phyloP scores from a whole-genome alignment of 768 basidiomycete genomes.

The Fomitopsis serialis region DNA sequence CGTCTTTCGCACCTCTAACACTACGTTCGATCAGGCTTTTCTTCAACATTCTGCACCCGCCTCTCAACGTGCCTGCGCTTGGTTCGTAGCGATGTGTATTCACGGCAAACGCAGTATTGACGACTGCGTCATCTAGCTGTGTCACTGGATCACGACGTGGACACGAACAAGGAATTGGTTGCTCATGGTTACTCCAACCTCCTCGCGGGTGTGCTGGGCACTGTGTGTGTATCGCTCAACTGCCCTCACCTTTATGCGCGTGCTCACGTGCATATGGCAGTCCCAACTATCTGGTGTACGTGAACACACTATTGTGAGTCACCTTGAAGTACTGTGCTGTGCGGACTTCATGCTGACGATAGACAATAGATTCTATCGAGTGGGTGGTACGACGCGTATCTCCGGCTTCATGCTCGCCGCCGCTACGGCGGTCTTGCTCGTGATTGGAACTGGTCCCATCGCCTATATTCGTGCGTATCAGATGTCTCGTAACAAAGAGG shows the following conservation, averaged over 20 bases:
- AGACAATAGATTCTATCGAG: conserved; percentile 72
- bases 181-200: conserved; percentile 92
- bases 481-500: background rate
- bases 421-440: conserved; percentile 63
- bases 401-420: conserved; percentile 83
- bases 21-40: conserved; percentile 48
- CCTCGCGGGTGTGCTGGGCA: conserved; percentile 71
- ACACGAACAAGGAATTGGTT: conserved; percentile 89
- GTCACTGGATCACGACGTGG: conserved; percentile 81
- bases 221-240: conserved; percentile 44
- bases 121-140: conserved; percentile 47
- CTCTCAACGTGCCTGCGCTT: conserved; percentile 85
- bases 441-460: conserved; percentile 85
- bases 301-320: conserved; percentile 72
- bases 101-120: background rate
- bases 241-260: background rate
- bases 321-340: conserved; percentile 6
- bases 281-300: conserved; percentile 85
- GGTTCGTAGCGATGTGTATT: conserved; percentile 35
- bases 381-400: conserved; percentile 81
- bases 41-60: conserved; percentile 82
- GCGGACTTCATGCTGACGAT: background rate
- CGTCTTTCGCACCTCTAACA: conserved; percentile 1
- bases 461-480: conserved; percentile 77
- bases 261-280: conserved; percentile 26